phyloP scores from a whole-genome alignment of 73 alveolate species.

The Tetrahymena malaccensis region DNA sequence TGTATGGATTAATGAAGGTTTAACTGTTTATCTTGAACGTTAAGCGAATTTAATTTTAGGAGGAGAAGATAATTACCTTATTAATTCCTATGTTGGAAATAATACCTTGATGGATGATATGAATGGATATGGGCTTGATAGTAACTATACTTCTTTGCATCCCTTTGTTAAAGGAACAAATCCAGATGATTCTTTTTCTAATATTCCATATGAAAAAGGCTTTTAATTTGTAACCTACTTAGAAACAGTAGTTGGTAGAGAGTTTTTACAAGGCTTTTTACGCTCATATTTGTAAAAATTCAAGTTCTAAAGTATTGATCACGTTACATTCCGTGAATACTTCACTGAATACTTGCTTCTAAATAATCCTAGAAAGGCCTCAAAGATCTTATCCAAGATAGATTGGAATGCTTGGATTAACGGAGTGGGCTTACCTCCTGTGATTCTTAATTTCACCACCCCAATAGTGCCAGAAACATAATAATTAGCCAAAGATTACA shows the following conservation, averaged over 20 bases:
- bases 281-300: constrained; percentile 52
- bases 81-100: constrained; percentile 54
- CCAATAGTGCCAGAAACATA: constrained; percentile 34
- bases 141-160: constrained; percentile 51
- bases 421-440: constrained; percentile 71
- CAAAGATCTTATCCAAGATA: constrained; percentile 16
- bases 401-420: constrained; percentile 66
- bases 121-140: constrained; percentile 58
- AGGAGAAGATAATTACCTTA: constrained; percentile 55
- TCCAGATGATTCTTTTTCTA: constrained; percentile 64
- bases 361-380: constrained; percentile 21
- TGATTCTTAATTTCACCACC: constrained; percentile 54
- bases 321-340: constrained; percentile 40
- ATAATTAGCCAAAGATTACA: constrained; percentile 32
- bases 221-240: constrained; percentile 57
- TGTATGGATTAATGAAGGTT: constrained; percentile 98
- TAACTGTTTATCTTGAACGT: constrained; percentile 83
- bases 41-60: constrained; percentile 46
- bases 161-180: constrained; percentile 53
- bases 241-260: constrained; percentile 43
- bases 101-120: constrained; percentile 48
- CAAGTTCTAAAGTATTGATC: constrained; percentile 38
- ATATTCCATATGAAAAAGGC: constrained; percentile 86
- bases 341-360: constrained; percentile 43
- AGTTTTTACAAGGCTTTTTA: constrained; percentile 34